These are phyloP conservation scores for Dactylellina drechsleri DNA, from an alignment of 2,329 filamentous ascomycete species.

Conservation along the genomic window DNA sequence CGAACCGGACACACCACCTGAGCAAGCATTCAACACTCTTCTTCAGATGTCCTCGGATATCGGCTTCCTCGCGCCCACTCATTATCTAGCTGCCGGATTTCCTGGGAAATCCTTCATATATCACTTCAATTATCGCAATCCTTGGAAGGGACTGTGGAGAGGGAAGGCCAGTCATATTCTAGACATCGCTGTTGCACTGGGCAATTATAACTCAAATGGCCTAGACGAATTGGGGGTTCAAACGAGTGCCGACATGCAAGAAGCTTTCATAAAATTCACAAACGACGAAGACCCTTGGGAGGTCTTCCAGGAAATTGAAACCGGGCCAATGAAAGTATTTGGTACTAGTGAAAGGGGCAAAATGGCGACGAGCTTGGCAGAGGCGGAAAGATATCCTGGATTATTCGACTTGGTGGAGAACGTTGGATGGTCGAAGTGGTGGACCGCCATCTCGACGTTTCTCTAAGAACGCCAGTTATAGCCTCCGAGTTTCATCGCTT, in stretches of 20 bases:
- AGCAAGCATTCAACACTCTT: slow-evolving; percentile 35
- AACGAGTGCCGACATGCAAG: slow-evolving; percentile 40
- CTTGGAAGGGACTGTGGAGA: slow-evolving; percentile 45
- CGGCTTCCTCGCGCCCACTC: slow-evolving; percentile 42
- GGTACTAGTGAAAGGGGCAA: slow-evolving; percentile 21
- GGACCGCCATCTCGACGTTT: slow-evolving; percentile 36
- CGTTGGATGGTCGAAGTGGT: slow-evolving; percentile 51
- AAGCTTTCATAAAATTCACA: slow-evolving; percentile 35
- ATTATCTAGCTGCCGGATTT: slow-evolving; percentile 45
- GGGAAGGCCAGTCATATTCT: slow-evolving; percentile 50
- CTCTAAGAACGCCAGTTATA: slow-evolving; percentile 9
- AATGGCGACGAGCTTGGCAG: slow-evolving; percentile 22
- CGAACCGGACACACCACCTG: slow-evolving; percentile 14
- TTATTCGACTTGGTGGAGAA: slow-evolving; percentile 45
- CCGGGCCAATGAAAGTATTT: slow-evolving; percentile 41
- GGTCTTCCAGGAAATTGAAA: slow-evolving; percentile 37
- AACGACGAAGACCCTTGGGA: slow-evolving; percentile 49
- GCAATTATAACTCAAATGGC: slow-evolving; percentile 42
- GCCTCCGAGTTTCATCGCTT: too few relatives aligned
- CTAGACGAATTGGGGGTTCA: slow-evolving; percentile 24
- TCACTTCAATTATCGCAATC: slow-evolving; percentile 51
- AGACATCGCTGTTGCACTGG: slow-evolving; percentile 36
- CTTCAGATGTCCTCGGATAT: slow-evolving; percentile 50
- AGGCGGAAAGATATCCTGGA: slow-evolving; percentile 32
- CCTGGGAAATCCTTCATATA: slow-evolving; percentile 45